Evolutionary conservation across 192 early-diverging fungal species (phyloP), one percentile per base, ranked within the genome.

Genomic region (Chytriomyces sp.): DNA sequence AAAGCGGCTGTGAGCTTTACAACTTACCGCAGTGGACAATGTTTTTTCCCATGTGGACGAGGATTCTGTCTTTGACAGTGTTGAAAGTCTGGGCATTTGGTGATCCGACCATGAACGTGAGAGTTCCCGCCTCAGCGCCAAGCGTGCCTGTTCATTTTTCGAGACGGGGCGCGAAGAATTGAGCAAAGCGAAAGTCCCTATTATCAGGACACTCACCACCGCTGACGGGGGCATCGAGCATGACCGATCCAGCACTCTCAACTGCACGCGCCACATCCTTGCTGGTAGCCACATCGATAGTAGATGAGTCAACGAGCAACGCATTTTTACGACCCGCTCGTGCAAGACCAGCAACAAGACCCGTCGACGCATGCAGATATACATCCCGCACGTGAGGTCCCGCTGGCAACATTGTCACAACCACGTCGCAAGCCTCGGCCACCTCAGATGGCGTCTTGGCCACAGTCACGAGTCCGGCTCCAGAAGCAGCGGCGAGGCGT

Each of bases 71-170:
- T 47, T 92, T 91, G 20, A 89, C 92, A 3, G 67, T 28, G 26
- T 92, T 88, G 80, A 94, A 94, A 46, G 88, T 88, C 3, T 72
- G 67, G 44, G 76, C 59, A 5, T 82, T 81, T 18, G 86, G 77
- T 26, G 92, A 88, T 44, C 97, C 97, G 5, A 96, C 94, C 97
- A 99, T 99, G 82, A 99, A 99, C 0, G 96, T 97, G 61, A 99
- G 85, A 2, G 95, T 96, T 16, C 91, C 97, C 13, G 90, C 91
- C 77, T 93, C 82, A 7, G 97, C 97, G 44, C 94, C 96, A 71
- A 89, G 86, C 50, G 92, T 93, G 7, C 92, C 91, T 92, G 76
- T 7, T 50, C 43, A 46, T 81, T 9, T 59, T 59, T 35, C 35
- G 35, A 35, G 35, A 35, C 35, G 35, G 35, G 35, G 35, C 35